Evolutionary conservation across 345 rosid genomes (phyloP).

Genomic region (Rhizophora mangle): DNA sequence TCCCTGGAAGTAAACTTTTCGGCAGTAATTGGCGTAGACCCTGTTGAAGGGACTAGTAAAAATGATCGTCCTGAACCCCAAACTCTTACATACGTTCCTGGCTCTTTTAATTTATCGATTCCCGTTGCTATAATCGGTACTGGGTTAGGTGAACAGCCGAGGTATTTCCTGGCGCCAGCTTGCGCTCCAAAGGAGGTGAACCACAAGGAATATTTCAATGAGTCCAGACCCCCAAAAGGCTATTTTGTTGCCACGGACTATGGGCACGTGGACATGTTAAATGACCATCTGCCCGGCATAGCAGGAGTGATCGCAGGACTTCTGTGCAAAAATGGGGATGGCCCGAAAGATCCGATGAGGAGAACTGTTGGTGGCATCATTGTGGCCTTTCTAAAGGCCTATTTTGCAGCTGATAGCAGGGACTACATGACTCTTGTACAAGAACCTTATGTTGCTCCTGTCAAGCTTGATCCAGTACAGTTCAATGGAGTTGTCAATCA

Average conservation of each 20-base stretch:
- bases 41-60: constrained; percentile 26
- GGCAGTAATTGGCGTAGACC: constrained; percentile 33
- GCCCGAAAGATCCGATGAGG: constrained; percentile 27
- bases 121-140: constrained; percentile 34
- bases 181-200: constrained; percentile 35
- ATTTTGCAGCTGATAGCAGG: constrained; percentile 8
- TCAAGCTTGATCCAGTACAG: constrained; percentile 11
- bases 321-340: constrained; percentile 19
- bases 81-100: constrained; percentile 19
- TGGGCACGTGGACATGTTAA: constrained; percentile 45
- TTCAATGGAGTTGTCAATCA: neutral
- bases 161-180: neutral
- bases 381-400: constrained; percentile 37
- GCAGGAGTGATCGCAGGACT: neutral
- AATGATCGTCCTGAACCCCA: constrained; percentile 11
- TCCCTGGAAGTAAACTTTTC: constrained; percentile 4
- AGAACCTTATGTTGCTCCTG: constrained; percentile 30
- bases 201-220: constrained; percentile 32
- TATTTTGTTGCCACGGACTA: constrained; percentile 35
- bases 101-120: constrained; percentile 24
- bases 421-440: constrained; percentile 22
- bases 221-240: constrained; percentile 30
- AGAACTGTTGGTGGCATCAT: constrained; percentile 35
- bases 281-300: constrained; percentile 19
- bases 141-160: constrained; percentile 22